Conservation (phyloP, 805 yeast species). For the Torulaspora indica region DNA sequence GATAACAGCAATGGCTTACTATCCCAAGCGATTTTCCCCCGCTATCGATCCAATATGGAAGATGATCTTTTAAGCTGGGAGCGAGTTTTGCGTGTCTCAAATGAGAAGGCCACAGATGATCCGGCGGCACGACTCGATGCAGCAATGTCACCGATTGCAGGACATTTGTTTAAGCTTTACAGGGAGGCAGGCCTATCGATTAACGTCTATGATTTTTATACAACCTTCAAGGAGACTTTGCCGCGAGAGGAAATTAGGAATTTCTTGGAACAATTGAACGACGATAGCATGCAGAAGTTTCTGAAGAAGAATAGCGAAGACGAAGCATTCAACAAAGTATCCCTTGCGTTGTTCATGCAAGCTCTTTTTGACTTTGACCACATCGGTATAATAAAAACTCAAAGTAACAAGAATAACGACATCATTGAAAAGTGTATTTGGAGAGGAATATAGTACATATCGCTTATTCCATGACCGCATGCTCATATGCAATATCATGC, state of each 20-base stretch:
- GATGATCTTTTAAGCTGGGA: conserved; percentile 34
- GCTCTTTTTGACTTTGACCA: conserved; percentile 64
- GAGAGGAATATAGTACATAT: conserved; percentile 30
- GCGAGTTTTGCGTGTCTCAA: conserved; percentile 19
- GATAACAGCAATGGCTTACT: conserved; percentile 33
- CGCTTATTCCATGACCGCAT: neutral
- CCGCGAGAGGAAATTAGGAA: conserved; percentile 30
- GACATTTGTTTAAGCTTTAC: conserved; percentile 59
- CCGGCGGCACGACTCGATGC: conserved; percentile 31
- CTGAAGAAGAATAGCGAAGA: conserved; percentile 25
- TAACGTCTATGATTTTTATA: conserved; percentile 63
- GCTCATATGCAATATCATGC: neutral
- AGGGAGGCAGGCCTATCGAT: conserved; percentile 72
- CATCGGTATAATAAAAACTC: conserved; percentile 64
- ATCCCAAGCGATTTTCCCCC: conserved; percentile 34
- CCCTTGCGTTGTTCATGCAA: conserved; percentile 70
- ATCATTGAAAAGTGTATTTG: conserved; percentile 33
- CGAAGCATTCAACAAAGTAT: conserved; percentile 56
- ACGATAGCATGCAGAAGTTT: conserved; percentile 29
- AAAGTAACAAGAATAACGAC: conserved; percentile 36
- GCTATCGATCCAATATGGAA: conserved; percentile 30
- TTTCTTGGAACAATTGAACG: conserved; percentile 26
- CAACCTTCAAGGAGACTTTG: conserved; percentile 55
- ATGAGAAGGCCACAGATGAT: conserved; percentile 4
- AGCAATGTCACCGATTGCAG: conserved; percentile 48